Evolutionary conservation across 2,329 filamentous ascomycete genomes (phyloP), one percentile per base, ranked within the genome.

Genomic region (Exserohilum rostratum): DNA sequence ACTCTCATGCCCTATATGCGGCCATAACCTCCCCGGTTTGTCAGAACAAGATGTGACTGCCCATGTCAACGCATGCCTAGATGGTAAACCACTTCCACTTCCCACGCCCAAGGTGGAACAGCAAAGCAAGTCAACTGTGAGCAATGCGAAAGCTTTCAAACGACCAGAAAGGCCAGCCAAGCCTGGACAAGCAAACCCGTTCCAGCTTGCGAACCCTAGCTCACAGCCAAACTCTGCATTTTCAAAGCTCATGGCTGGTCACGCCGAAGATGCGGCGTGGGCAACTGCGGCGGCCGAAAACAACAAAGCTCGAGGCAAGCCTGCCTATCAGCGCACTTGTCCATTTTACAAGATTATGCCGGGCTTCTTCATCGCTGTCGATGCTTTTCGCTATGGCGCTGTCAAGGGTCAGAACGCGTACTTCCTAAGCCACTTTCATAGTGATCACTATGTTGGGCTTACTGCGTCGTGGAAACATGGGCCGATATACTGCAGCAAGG

Each of bases 261-360:
- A 96, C 67, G 90, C 90, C 5, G 95, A 99, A 78, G 90, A 96
- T 71, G 83, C 87, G 1, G 95, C 95, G 1, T 99, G 95, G 95
- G 87, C 89, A 1, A 86, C 85, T 31, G 95, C 95, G 11, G 92
- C 93, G 0, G 90, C 91, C 1, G 83, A 89, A 1, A 92, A 96
- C 71, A 79, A 85, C 25, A 85, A 89, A 1, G 87, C 92, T 2
- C 85, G 91, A 35, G 93, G 95, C 18, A 95, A 91, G 70, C 90
- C 90, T 15, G 89, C 93, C 0, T 95, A 93, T 67, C 85, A 93
- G 68, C 86, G 95, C 44, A 97, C 91, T 0, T 99, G 95, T 69
- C 95, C 95, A 0, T 99, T 99, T 68, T 99, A 99, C 80, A 99
- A 99, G 76, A 97, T 98, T 60, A 88, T 99, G 78, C 93, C 93